Evolutionary conservation across 2,329 filamentous ascomycete genomes (phyloP).

Genomic region (Curvularia lunata): DNA sequence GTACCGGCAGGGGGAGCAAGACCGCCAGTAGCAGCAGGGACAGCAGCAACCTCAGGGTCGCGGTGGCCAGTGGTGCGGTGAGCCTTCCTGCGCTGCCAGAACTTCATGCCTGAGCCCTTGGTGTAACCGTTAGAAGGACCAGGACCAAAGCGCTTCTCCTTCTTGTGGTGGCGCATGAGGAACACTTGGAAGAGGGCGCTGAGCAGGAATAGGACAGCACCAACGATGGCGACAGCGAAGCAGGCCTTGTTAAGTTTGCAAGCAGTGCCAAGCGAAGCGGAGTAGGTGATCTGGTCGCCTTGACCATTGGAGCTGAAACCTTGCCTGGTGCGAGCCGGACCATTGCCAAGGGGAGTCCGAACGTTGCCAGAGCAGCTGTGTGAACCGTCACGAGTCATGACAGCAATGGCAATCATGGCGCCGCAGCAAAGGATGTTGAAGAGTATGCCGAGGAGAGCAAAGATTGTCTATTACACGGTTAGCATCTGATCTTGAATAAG

Average conservation of each 20-base stretch:
- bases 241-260: conserved; percentile 79
- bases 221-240: conserved; percentile 79
- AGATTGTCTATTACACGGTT: conserved; percentile 53
- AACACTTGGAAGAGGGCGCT: conserved; percentile 72
- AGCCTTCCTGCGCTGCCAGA: conserved; percentile 52
- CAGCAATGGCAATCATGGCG: conserved; percentile 81
- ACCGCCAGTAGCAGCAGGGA: conserved; percentile 25
- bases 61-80: conserved; percentile 39
- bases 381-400: conserved; percentile 73
- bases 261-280: conserved; percentile 61
- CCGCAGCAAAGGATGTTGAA: conserved; percentile 79
- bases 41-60: conserved; percentile 54
- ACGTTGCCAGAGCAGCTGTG: conserved; percentile 66
- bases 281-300: conserved; percentile 53
- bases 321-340: conserved; percentile 59
- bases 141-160: conserved; percentile 74
- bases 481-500: neutral
- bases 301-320: conserved; percentile 54
- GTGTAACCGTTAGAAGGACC: conserved; percentile 72
- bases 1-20: conserved; percentile 21
- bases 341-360: conserved; percentile 74
- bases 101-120: conserved; percentile 60
- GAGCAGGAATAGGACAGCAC: conserved; percentile 75
- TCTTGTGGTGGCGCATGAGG: conserved; percentile 73
- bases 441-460: conserved; percentile 74